Base-by-base conservation (phyloP, 2,329 filamentous ascomycete species). In the Metarhizium robertsii region DNA sequence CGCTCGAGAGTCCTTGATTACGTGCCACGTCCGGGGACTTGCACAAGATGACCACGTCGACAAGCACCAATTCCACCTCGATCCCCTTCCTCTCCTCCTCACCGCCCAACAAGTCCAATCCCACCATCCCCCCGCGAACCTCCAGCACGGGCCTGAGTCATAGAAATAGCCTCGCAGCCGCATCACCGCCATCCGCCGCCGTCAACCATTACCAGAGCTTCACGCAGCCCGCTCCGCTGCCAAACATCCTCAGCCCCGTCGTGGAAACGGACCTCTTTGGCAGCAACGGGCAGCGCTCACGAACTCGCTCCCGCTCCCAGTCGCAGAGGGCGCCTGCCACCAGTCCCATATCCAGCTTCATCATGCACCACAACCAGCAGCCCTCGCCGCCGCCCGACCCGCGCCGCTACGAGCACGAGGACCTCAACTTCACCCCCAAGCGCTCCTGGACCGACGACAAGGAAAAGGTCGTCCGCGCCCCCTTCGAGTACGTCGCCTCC, bases 401-500 rank as follows among this genome's bases (percentile, higher is more conserved):
- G 13, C 65, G 70, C 57, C 77, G 79, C 55, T 84, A 79, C 59
- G 79, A 76, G 59, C 72, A 74, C 52, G 77, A 81, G 58, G 78
- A 83, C 65, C 73, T 83, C 60, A 75, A 80, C 66, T 80, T 78
- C 64, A 71, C 70, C 2, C 69, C 72, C 3, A 71, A 70, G 60
- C 74, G 73, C 57, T 75, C 78, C 18, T 94, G 89, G 89, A 84
- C 81, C 6, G 70, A 76, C 2, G 81, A 87, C 64, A 92, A 94
- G 74, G 88, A 94, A 69, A 83, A 82, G 68, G 85, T 92, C 58
- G 75, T 95, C 53, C 75, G 85, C 50, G 90, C 85, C 0, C 90
- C 90, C 1, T 95, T 84, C 64, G 86, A 92, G 66, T 95, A 95
- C 69, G 79, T 94, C 59, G 80, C 85, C 64, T 80, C 81, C 48